Evolutionary conservation across 345 rosid species (phyloP).

Genomic region (Heritiera fomes): DNA sequence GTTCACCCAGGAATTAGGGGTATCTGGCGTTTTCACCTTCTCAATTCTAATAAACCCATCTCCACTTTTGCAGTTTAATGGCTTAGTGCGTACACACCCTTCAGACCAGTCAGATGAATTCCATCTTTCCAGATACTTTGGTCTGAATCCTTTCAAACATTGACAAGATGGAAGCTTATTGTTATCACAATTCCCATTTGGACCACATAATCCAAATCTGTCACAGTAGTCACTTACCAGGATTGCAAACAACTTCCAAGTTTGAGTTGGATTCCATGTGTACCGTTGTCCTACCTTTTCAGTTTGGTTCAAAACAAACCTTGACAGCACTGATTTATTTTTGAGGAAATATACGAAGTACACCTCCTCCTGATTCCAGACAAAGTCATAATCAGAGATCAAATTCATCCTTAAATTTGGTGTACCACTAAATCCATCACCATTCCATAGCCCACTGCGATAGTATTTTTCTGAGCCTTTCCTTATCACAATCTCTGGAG

Average conservation of each 20-base stretch:
- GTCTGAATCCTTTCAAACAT: conserved; percentile 40
- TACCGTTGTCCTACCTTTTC: background rate
- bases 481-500: conserved; percentile 17
- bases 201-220: conserved; percentile 36
- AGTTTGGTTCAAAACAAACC: too few relatives aligned
- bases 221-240: conserved; percentile 43
- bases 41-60: conserved; percentile 34
- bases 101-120: conserved; percentile 36
- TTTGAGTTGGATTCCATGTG: conserved; percentile 28
- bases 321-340: too few relatives aligned
- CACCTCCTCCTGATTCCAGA: conserved; percentile 27
- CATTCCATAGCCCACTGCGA: conserved; percentile 51
- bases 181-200: conserved; percentile 36
- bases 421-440: conserved; percentile 35
- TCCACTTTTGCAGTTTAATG: conserved; percentile 27
- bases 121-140: conserved; percentile 33
- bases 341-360: too few relatives aligned
- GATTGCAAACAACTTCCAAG: conserved; percentile 33
- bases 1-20: conserved; percentile 26
- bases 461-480: conserved; percentile 18
- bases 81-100: conserved; percentile 38
- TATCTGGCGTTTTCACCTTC: conserved; percentile 45
- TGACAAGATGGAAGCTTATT: conserved; percentile 38
- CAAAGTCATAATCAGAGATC: conserved; percentile 24
- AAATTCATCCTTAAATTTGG: background rate